Evolutionary conservation across 164 flowering plant genomes (phyloP), one percentile per base, ranked within the genome.

Genomic region (Tinospora cordifolia): DNA sequence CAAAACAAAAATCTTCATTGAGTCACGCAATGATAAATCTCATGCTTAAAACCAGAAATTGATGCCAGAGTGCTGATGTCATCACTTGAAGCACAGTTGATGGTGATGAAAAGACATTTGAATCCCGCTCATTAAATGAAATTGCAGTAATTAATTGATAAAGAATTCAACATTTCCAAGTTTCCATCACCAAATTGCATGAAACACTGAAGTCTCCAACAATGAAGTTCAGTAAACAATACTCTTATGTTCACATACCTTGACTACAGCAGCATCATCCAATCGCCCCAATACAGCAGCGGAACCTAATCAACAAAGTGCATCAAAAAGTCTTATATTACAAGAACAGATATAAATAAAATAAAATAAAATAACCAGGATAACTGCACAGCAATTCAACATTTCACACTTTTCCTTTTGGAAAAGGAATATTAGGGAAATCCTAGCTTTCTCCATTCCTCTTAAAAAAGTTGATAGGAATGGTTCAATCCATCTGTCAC

Each of bases 281-380:
- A 76, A 66, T 40, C 90, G 76, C 69, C 99, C 99, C 97, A 97
- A 94, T 26, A 97, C 99, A 77, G 97, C 91, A 77, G 99, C 97
- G 75, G 99, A 92, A 59, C 97, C 99, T 94, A 85, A 69, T 71
- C 51, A 75, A 57, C 30, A 11, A 69, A 66, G 59, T 47, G 11
- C 36, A 70, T 40, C 11, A 69, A 49, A 6, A 39, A 65, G 9
- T 10, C 34, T 41, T 44, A 30, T 14, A n/a, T 19, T 13, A 59
- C 19, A 3, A 36, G 22, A 64, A 64, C 63, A 62, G 49, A 21
- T 39, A 24, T 26, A 66, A n/a, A n/a, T n/a, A n/a, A n/a, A n/a
- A n/a, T n/a, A n/a, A n/a, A n/a, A n/a, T n/a, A n/a, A 7, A 24
- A 60, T 22, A 60, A 8, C 30, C 24, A 60, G 8, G 63, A 25